Evolutionary conservation across 192 early-diverging fungal genomes (phyloP).

Genomic region (Coemansia sp.): DNA sequence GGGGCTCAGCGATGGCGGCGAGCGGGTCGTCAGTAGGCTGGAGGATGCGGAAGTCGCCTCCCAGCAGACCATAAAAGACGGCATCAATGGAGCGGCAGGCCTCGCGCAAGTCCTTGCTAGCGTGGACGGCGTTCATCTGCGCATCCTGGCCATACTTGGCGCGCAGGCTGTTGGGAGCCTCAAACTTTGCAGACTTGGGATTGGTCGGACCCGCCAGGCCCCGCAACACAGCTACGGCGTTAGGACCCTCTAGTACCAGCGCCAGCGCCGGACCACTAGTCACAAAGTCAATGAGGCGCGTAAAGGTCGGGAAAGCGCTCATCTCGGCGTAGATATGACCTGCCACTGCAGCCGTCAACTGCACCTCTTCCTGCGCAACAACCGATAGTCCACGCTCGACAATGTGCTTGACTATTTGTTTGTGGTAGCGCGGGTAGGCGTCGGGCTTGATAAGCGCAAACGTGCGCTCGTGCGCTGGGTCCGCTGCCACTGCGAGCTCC

Average conservation of each 20-base stretch:
- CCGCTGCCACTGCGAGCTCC: conserved; percentile 30
- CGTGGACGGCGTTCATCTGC: conserved; percentile 62
- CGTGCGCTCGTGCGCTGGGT: conserved; percentile 42
- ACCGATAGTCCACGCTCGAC: conserved; percentile 34
- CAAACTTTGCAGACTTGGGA: conserved; percentile 43
- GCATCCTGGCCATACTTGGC: conserved; percentile 57
- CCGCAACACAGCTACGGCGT: conserved; percentile 51
- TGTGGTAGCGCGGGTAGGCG: conserved; percentile 40
- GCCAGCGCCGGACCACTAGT: conserved; percentile 55
- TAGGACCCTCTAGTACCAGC: conserved; percentile 53
- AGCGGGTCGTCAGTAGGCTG: conserved; percentile 38
- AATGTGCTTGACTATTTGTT: conserved; percentile 35
- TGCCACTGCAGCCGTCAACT: conserved; percentile 30
- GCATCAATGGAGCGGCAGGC: conserved; percentile 28
- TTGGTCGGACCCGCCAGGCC: conserved; percentile 59
- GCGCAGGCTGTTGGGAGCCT: conserved; percentile 56
- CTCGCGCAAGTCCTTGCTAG: conserved; percentile 47
- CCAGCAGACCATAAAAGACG: conserved; percentile 40
- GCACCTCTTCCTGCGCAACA: conserved; percentile 44
- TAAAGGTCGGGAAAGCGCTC: conserved; percentile 39
- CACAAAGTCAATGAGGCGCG: conserved; percentile 51
- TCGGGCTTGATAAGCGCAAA: conserved; percentile 54
- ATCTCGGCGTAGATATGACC: conserved; percentile 38
- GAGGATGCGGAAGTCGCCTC: conserved; percentile 26
- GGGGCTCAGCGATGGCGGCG: neutral